Evolutionary conservation across 148 eudicot genomes (phyloP), one percentile per base, ranked within the genome.

Genomic region (Gaultheria prostrata): DNA sequence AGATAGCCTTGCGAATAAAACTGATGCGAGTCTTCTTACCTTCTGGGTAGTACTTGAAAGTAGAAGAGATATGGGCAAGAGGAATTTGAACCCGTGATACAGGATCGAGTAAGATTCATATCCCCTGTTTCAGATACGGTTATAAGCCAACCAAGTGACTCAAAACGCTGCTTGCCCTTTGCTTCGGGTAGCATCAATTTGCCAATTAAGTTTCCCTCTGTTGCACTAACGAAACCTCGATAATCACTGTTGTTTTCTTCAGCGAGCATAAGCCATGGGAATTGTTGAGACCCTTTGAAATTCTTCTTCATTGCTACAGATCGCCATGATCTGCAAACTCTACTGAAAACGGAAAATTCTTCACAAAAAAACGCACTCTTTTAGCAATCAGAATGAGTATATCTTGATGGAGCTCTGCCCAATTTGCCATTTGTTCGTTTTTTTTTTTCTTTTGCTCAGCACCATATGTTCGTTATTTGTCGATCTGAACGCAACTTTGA

Each of bases 81-180:
- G 3, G 53, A 12, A 50, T 50, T 50, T 50, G 53, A 50, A 50
- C n/a, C 1, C 63, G 81, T 11, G 69, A 78, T 2, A 54, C 54
- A 14, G 81, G 81, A 51, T 56, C 24, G 10, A 78, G 8, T 32
- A 78, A 78, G 43, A 78, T 26, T 80, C 56, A 61, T 63, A 17
- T 80, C 75, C 3, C 8, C 33, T 0, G 65, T 73, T 63, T 8
- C 3, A 1, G 21, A 8, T 15, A 63, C 7, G 9, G 54, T 43
- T 1, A 61, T 33, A 1, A 80, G 8, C 82, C 82, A 63, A 1
- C 82, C 82, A 1, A 32, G 50, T 11, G 75, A 57, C 14, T 61
- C 51, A 11, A 80, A 11, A n/a, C 49, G 63, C 20, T 20, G 14
- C 72, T 45, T 61, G n/a, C 74, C 82, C 10, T 24, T 61, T 4